Conservation (phyloP, 371 early-diverging fungal genomes). For the Blastocladiella emersonii region DNA sequence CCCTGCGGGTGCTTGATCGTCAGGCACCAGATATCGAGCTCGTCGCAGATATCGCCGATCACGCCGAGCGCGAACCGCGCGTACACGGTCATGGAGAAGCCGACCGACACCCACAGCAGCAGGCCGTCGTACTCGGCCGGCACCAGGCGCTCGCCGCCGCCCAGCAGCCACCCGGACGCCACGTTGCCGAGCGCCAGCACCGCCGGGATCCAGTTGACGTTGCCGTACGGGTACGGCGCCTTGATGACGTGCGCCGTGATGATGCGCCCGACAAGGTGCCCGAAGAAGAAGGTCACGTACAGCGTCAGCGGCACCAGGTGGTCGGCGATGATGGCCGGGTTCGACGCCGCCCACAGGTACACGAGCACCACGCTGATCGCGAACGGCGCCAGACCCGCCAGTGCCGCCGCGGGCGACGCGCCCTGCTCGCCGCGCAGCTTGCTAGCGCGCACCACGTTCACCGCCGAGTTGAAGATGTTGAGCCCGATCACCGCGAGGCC, state of each 20-base stretch:
- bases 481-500: constrained; percentile 10
- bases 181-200: constrained; percentile 52
- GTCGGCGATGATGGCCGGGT: constrained; percentile 45
- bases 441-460: constrained; percentile 37
- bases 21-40: constrained; percentile 71
- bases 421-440: constrained; percentile 32
- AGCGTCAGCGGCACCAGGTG: constrained; percentile 52
- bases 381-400: constrained; percentile 51
- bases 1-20: constrained; percentile 52
- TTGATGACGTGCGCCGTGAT: constrained; percentile 77
- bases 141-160: constrained; percentile 15
- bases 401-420: constrained; percentile 32
- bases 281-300: constrained; percentile 62
- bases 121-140: constrained; percentile 27
- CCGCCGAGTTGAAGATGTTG: constrained; percentile 16
- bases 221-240: constrained; percentile 42
- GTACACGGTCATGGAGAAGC: constrained; percentile 42
- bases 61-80: constrained; percentile 51
- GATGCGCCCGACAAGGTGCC: constrained; percentile 68
- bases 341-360: constrained; percentile 47
- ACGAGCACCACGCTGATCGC: constrained; percentile 32
- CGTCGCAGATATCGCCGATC: constrained; percentile 64
- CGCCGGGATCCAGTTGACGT: constrained; percentile 42
- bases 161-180: neutral
- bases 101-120: constrained; percentile 37